Conservation (phyloP, 208 protist genomes). For the Leishmania arabica region DNA sequence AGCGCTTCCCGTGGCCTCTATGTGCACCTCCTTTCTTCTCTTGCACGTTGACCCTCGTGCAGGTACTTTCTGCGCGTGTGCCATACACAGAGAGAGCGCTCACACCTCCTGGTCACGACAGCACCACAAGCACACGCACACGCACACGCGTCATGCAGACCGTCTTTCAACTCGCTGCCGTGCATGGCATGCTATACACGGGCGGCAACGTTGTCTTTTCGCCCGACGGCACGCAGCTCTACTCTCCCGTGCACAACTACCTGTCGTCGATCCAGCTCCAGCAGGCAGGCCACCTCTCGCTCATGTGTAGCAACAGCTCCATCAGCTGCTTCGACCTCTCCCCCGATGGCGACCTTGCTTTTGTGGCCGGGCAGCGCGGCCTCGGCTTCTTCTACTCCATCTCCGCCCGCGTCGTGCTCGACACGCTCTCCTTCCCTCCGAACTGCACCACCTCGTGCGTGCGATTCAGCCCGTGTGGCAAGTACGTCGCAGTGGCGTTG, state of each 20-base stretch:
- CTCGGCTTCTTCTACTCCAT: slow-evolving; percentile 91
- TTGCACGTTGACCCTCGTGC: neutral
- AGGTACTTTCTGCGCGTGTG: neutral
- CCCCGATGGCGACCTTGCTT: slow-evolving; percentile 78
- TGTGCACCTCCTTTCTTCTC: neutral
- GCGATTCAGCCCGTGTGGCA: slow-evolving; percentile 89
- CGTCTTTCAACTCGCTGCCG: slow-evolving; percentile 85
- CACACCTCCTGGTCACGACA: neutral
- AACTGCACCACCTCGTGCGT: slow-evolving; percentile 65
- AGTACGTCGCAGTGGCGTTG: slow-evolving; percentile 85
- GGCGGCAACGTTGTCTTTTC: slow-evolving; percentile 90
- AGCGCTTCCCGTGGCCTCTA: no score
- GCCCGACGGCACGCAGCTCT: slow-evolving; percentile 78
- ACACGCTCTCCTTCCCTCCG: slow-evolving; percentile 88
- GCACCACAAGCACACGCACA: neutral
- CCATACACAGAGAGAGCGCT: neutral
- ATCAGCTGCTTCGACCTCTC: slow-evolving; percentile 91
- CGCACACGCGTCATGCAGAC: slow-evolving; percentile 54
- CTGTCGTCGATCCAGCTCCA: slow-evolving; percentile 81
- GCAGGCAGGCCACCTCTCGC: slow-evolving; percentile 70
- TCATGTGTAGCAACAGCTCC: slow-evolving; percentile 87
- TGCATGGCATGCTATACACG: slow-evolving; percentile 94
- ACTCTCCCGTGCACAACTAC: slow-evolving; percentile 91
- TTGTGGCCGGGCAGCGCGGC: slow-evolving; percentile 78
- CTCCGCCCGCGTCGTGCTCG: slow-evolving; percentile 83